Conservation (phyloP, 2,329 filamentous ascomycete species). For the Aspergillus pseudonomiae region DNA sequence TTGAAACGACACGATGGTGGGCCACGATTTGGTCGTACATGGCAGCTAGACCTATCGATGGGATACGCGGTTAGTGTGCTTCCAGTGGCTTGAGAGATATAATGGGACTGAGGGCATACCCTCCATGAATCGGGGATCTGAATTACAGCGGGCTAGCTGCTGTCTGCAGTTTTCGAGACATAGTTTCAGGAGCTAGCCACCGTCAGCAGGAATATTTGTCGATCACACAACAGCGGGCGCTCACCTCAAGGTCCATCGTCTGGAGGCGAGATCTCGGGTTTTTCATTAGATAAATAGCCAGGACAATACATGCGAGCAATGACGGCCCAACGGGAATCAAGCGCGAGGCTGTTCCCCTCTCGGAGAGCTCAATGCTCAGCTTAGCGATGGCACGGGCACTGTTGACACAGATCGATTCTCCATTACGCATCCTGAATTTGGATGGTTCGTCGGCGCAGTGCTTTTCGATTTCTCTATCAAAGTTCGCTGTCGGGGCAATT, state of each 20-base stretch:
- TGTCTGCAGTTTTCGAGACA: constrained; percentile 12
- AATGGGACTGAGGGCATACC: background rate
- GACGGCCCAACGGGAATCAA: constrained; percentile 9
- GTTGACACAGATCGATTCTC: constrained; percentile 18
- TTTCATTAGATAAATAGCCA: constrained; percentile 20
- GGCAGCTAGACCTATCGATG: background rate
- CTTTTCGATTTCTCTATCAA: constrained; percentile 13
- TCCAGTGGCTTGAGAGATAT: background rate
- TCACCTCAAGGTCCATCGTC: constrained; percentile 15
- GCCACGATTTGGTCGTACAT: constrained; percentile 16
- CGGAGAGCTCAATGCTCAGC: constrained; percentile 16
- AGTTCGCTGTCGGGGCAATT: constrained; percentile 14
- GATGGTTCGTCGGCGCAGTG: constrained; percentile 16
- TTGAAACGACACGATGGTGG: background rate
- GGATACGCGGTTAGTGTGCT: background rate
- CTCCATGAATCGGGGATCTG: constrained; percentile 11
- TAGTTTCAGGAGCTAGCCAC: constrained; percentile 12
- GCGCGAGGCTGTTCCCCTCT: constrained; percentile 7
- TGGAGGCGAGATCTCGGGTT: constrained; percentile 10
- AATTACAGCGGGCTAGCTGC: constrained; percentile 8
- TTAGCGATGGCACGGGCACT: constrained; percentile 20
- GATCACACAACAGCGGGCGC: background rate
- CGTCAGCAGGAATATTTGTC: background rate
- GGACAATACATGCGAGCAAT: constrained; percentile 15
- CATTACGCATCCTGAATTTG: constrained; percentile 10